Evolutionary conservation across 768 basidiomycete species (phyloP), one percentile per base, ranked within the genome.

Genomic region (Dendrothele bispora): DNA sequence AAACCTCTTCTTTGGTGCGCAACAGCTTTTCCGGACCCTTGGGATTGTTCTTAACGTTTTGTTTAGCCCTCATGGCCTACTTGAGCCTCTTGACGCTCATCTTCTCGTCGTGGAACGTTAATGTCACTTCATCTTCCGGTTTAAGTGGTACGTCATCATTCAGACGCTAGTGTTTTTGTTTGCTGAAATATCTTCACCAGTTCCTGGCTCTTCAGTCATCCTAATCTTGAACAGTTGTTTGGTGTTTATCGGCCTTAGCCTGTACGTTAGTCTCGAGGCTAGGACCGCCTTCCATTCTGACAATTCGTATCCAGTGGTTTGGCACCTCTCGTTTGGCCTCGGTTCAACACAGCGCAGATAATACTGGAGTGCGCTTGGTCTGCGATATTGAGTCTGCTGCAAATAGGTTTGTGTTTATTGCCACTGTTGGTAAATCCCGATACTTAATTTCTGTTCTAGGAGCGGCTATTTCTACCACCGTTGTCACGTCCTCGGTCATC

Each of bases 51-150:
- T 43, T 41, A n/a, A 27, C 7, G 6, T 29, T 17, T 21, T 29
- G 22, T 46, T 2, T 55, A 79, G 77, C 70, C 49, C 68, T 83
- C 37, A 66, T 83, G 30, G 54, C 68, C 8, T 79, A 75, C 54
- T 62, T 83, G 35, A 80, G 74, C 54, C 49, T 80, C 37, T 68
- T 86, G 39, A 60, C 73, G 6, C 57, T 84, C 34, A 70, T 75
- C 20, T 83, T 84, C 52, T 73, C 82, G 6, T 70, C 74, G 30
- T 85, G 82, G 83, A 80, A 80, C 56, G 61, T 82, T 18, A 63
- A 65, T 41, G 65, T 70, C 14, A 67, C 69, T 8, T 22, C 55
- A 43, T 61, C 64, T 8, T 58, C 61, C 10, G 68, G 66, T 3
- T 42, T 65, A 47, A 57, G 68, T 50, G 67, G 80, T 79, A 52